A percentile compares a stretch with the other conserved stretches of the same genome.
phyloP scores from a whole-genome alignment of 257 asterid species.

The Voacanga thouarsii region DNA sequence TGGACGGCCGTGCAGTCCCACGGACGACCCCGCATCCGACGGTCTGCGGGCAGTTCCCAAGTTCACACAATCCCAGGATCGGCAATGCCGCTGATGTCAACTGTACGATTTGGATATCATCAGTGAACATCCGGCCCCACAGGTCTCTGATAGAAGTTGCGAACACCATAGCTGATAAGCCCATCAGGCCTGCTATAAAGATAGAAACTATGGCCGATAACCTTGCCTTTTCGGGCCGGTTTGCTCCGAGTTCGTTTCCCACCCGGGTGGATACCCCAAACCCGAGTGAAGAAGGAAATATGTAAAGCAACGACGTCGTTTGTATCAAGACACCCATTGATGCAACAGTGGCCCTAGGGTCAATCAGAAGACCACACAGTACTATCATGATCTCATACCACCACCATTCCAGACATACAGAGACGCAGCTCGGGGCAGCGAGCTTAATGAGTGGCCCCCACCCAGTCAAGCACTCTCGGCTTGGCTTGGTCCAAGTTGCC shows the following conservation, averaged over 20 bases:
- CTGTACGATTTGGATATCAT: constrained; percentile 41
- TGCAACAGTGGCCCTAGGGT: constrained; percentile 78
- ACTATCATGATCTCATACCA: constrained; percentile 89
- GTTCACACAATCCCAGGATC: constrained; percentile 75
- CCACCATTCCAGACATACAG: constrained; percentile 94
- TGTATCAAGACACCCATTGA: constrained; percentile 78
- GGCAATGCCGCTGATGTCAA: constrained; percentile 69
- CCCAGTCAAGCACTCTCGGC: constrained; percentile 50
- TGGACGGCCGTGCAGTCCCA: constrained; percentile 73
- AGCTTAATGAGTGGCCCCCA: constrained; percentile 73
- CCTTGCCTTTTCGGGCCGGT: constrained; percentile 59
- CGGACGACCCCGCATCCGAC: constrained; percentile 82
- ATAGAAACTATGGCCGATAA: constrained; percentile 41
- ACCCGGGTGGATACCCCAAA: constrained; percentile 79
- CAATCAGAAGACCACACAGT: constrained; percentile 65
- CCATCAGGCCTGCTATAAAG: constrained; percentile 50
- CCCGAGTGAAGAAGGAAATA: constrained; percentile 65
- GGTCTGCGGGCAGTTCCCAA: constrained; percentile 88
- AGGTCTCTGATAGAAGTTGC: constrained; percentile 35
- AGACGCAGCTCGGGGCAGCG: constrained; percentile 79
- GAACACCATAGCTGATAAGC: constrained; percentile 52
- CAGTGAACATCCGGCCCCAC: constrained; percentile 74
- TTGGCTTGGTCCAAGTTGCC: constrained; percentile 63
- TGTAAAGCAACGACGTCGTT: constrained; percentile 67
- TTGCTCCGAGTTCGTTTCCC: constrained; percentile 80